Evolutionary conservation across 2,329 filamentous ascomycete species (phyloP), one percentile per base, ranked within the genome.

Genomic region (Arthrobotrys megalospora): DNA sequence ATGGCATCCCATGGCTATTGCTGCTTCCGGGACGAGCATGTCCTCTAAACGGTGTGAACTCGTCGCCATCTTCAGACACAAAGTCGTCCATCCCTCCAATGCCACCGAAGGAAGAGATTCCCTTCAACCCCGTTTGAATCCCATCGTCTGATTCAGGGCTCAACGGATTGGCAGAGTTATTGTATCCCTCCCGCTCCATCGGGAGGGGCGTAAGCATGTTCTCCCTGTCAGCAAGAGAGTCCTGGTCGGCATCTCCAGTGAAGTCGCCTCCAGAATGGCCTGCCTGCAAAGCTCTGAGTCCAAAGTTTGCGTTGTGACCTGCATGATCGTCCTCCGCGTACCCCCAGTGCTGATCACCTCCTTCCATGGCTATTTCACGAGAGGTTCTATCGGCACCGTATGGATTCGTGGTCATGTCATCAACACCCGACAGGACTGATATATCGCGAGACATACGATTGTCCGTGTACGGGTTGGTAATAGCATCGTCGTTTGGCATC

Each of bases 1-100:
- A 96, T 2, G 88, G 88, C 89, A 97, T 93, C 53, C 94, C 95
- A 82, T 97, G 93, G 6, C 95, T 97, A 86, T 97, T 91, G 62
- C 93, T 94, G 83, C 93, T 97, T 55, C 87, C 10, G 82, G 84
- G 69, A 83, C 85, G 68, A 84, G 81, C 55, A 83, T 85, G 43
- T 89, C 89, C 67, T 86, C 85, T 60, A 86, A 86, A 76, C 83
- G 81, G 80, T 3, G 79, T 79, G 47, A 80, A 81, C 24, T 86
- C 86, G 75, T 88, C 84, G 19, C 88, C 87, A 12, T 86, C 85
- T 64, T 88, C 85, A 76, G 88, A 87, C 36, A 87, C 83, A 52
- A 89, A 88, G 55, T 87, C 86, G 53, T 85, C 84, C 47, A 88
- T 82, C 21, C 87, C 88, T 82, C 91, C 90, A 24, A 60, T 43